These are phyloP conservation scores for Blastomyces emzantsi DNA, from an alignment of 2,329 filamentous ascomycete genomes.

Conservation along the genomic window DNA sequence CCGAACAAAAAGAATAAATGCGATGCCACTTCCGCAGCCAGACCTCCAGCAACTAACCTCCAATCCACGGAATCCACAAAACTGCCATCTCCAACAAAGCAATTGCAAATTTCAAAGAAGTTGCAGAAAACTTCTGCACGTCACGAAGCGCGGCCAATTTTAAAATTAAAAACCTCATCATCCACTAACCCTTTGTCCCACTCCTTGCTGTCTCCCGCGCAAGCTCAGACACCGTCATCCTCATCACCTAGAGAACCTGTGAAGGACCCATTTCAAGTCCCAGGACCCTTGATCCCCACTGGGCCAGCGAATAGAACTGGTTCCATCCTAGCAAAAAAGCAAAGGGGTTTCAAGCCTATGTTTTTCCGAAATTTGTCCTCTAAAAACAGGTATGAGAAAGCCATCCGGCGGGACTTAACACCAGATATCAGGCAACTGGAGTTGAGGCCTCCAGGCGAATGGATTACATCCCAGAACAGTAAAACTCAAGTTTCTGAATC, in stretches of 20 bases:
- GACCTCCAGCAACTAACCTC: neutral
- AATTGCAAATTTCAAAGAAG: neutral
- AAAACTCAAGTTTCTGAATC: neutral
- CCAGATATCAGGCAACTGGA: slow-evolving; percentile 31
- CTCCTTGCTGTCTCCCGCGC: neutral
- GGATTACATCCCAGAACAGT: slow-evolving; percentile 13
- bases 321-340: neutral
- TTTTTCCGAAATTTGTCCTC: slow-evolving; percentile 22
- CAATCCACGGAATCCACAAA: neutral
- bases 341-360: neutral
- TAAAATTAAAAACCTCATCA: neutral
- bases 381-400: slow-evolving; percentile 25
- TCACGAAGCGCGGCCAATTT: neutral
- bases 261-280: neutral
- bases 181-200: neutral
- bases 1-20: neutral
- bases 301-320: neutral
- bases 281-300: neutral
- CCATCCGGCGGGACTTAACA: slow-evolving; percentile 25
- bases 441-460: slow-evolving; percentile 30
- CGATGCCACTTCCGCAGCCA: neutral
- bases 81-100: neutral
- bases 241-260: neutral
- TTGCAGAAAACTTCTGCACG: neutral
- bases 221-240: neutral